phyloP scores from a whole-genome alignment of 2,329 filamentous ascomycete species.

The Fusarium citri region DNA sequence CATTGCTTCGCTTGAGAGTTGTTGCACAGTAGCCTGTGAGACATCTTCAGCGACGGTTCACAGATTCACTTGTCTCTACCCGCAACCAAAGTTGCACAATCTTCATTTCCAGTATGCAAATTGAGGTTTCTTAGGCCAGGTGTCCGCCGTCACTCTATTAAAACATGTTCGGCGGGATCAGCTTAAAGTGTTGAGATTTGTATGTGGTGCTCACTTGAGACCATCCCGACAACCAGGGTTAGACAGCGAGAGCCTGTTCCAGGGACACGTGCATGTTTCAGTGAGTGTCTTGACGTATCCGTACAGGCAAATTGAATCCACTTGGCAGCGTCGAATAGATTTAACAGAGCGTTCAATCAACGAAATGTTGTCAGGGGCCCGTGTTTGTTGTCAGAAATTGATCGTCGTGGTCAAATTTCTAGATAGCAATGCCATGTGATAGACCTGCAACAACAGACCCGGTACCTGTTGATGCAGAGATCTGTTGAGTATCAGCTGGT shows the following conservation, averaged over 20 bases:
- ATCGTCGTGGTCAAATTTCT: neutral
- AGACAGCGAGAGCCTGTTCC: conserved; percentile 19
- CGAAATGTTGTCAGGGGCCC: neutral
- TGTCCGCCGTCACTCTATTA: conserved; percentile 4
- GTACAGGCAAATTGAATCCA: neutral
- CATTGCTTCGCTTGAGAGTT: conserved; percentile 44
- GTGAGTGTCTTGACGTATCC: neutral
- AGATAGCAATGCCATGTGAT: neutral
- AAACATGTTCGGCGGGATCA: conserved; percentile 11
- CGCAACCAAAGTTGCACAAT: conserved; percentile 23
- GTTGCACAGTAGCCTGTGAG: conserved; percentile 38
- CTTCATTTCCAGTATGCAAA: conserved; percentile 10
- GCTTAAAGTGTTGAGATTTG: conserved; percentile 16
- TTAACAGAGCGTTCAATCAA: conserved; percentile 6
- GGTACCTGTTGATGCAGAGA: neutral
- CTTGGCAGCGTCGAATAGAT: conserved; percentile 10
- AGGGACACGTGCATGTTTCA: conserved; percentile 40
- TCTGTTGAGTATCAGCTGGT: neutral
- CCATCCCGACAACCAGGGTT: conserved; percentile 28
- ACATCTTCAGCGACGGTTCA: conserved; percentile 38
- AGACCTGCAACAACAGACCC: neutral
- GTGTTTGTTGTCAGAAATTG: neutral
- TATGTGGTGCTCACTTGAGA: conserved; percentile 21
- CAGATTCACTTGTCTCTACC: conserved; percentile 28
- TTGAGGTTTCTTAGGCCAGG: conserved; percentile 12